Base-by-base conservation (phyloP, 768 basidiomycete genomes). In the Pisolithus marmoratus region DNA sequence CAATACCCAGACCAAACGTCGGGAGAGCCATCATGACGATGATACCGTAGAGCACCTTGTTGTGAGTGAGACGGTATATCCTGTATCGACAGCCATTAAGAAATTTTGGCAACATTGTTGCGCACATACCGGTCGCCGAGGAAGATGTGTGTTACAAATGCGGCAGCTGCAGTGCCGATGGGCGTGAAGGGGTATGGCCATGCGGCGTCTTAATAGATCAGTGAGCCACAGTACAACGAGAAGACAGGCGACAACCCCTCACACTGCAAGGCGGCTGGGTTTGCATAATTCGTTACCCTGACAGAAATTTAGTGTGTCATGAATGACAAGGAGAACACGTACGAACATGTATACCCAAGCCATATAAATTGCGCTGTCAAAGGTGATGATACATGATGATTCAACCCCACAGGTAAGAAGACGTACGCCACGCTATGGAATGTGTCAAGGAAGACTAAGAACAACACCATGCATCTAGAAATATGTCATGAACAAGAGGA, bases 171-270 rank as follows among this genome's bases (percentile, higher is more conserved):
- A 4, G 75, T 77, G 12, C 75, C 76, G 27, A 71, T 67, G 8
- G 77, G 73, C 1, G 76, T 77, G 53, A 79, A 76, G 1, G 76
- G 73, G 42, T 76, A 74, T 1, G 71, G 73, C 75, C 77, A 78
- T n/a, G 64, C 63, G 38, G 74, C 71, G 36, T 60, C 73, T 75
- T 53, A 8, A 27, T 46, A 56, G 14, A 8, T n/a, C 7, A 20
- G 34, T 19, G 2, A 14, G n/a, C 15, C 15, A 26, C 41, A 48
- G 14, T n/a, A 27, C 5, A 20, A n/a, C 11, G 19, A 12, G 20
- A 47, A 14, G n/a, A 7, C 20, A 11, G n/a, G 34, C 8, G 31
- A 29, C n/a, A 14, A 20, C 29, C 12, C 24, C 46, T 47, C 9
- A 47, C 46, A 31, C 22, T 15, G 19, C 31, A 47, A 34, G 8